A percentile compares a stretch with the other conserved stretches of the same genome.
Conservation (phyloP, 1,284 basidiomycete genomes). For the Trichosporon ovoides region DNA sequence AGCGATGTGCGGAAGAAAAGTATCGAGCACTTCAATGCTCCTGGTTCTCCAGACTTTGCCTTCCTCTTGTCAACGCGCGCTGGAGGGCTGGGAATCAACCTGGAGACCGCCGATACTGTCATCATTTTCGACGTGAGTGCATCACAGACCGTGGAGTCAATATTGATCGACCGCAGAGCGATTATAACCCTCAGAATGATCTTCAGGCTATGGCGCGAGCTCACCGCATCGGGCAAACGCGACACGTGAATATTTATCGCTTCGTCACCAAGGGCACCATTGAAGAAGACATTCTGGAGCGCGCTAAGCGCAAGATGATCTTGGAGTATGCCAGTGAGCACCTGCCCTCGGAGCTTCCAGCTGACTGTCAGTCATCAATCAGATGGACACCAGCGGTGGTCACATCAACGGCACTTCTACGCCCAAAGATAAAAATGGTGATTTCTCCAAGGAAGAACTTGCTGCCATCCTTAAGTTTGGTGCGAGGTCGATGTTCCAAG, state of each 20-base stretch:
- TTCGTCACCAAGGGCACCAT: conserved; percentile 98
- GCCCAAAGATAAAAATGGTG: conserved; percentile 70
- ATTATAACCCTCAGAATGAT: conserved; percentile 86
- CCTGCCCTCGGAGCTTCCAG: background rate
- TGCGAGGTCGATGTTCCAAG: conserved; percentile 98
- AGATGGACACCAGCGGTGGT: conserved; percentile 98
- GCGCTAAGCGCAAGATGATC: conserved; percentile 99
- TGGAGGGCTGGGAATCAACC: conserved; percentile 95
- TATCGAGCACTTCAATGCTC: conserved; percentile 71
- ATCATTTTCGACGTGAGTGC: conserved; percentile 91
- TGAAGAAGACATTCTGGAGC: conserved; percentile 96
- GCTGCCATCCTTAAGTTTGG: conserved; percentile 99
- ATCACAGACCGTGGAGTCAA: conserved; percentile 20
- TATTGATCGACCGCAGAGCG: conserved; percentile 25
- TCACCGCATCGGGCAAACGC: conserved; percentile 94
- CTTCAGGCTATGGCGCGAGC: conserved; percentile 98
- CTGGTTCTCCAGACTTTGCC: conserved; percentile 68
- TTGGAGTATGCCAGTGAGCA: conserved; percentile 94
- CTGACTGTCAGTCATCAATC: conserved; percentile 77
- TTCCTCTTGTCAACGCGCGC: conserved; percentile 92
- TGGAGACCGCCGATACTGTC: conserved; percentile 96
- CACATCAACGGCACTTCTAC: conserved; percentile 80
- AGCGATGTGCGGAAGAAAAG: conserved; percentile 78
- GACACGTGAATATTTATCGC: conserved; percentile 95
- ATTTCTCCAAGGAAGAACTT: conserved; percentile 92